Percentiles rank a stretch among this genome's conserved stretches.
Conservation (phyloP, 2,329 filamentous ascomycete species). For the Aphanocladium album region DNA sequence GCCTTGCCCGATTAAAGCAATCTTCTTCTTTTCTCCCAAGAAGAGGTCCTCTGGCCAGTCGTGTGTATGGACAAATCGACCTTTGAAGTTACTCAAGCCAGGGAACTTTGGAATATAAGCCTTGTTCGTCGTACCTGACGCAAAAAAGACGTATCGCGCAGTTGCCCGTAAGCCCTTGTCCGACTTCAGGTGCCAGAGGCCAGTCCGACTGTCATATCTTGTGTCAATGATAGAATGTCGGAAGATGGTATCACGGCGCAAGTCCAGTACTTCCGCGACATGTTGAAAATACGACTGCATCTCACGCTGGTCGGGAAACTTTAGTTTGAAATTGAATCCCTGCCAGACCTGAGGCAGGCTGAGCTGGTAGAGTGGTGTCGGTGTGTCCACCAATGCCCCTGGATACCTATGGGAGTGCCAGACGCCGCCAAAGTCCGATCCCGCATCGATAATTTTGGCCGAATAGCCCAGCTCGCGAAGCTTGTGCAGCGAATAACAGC, state of each 20-base stretch:
- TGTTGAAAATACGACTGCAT: slow-evolving; percentile 42
- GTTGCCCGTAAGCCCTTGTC: slow-evolving; percentile 33
- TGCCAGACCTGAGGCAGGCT: slow-evolving; percentile 34
- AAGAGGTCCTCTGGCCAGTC: slow-evolving; percentile 22
- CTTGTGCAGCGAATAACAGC: slow-evolving; percentile 27
- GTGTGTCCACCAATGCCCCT: slow-evolving; percentile 36
- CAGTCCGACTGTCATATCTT: slow-evolving; percentile 30
- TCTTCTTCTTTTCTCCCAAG: slow-evolving; percentile 22
- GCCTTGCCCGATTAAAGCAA: slow-evolving; percentile 28
- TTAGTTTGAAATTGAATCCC: slow-evolving; percentile 39
- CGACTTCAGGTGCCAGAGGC: slow-evolving; percentile 40
- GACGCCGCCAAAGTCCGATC: slow-evolving; percentile 33
- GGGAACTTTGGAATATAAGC: slow-evolving; percentile 30
- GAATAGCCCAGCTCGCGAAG: slow-evolving; percentile 32
- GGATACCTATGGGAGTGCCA: slow-evolving; percentile 43
- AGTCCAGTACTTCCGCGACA: slow-evolving; percentile 36
- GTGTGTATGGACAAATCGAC: slow-evolving; percentile 25
- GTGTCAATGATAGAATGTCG: slow-evolving; percentile 37
- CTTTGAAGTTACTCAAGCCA: slow-evolving; percentile 29
- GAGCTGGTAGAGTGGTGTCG: slow-evolving; percentile 31
- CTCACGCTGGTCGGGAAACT: slow-evolving; percentile 35
- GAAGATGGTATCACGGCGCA: slow-evolving; percentile 41
- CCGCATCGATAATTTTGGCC: slow-evolving; percentile 34
- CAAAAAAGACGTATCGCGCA: slow-evolving; percentile 40
- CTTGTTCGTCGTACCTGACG: slow-evolving; percentile 42